Base-by-base conservation (phyloP, 306 rosid species). In the Datisca glomerata region DNA sequence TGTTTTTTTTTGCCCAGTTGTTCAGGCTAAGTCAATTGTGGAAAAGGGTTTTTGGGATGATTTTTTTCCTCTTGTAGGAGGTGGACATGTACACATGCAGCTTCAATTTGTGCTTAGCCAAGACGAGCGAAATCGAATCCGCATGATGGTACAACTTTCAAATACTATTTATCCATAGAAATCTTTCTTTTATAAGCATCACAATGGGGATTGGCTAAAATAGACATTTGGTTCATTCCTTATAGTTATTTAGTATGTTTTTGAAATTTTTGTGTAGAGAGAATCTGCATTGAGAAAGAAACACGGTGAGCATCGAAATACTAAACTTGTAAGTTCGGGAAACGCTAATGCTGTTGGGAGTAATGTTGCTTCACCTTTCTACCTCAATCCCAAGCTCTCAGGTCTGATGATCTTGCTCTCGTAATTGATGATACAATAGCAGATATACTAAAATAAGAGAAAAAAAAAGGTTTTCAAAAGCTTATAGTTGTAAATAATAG, bases 1-100 rank as follows among this genome's bases (percentile, higher is more conserved):
- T n/a, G 46, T 54, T 36, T 64, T 27, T 67, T 53, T 47, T 41
- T 61, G 47, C 41, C 61, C 76, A 84, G 93, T 70, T 42, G 31
- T 89, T 66, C 72, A 72, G 41, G 57, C 63, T 17, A 84, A 70
- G 57, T 64, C 78, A 53, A 73, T 80, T 32, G 73, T 91, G 38
- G 94, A 80, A 56, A 84, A 69, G 58, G 94, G 93, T 49, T 51
- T 66, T 34, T 84, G 86, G 94, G 94, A 91, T 49, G 80, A 78
- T 28, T 46, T 51, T 3, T 84, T 84, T 60, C 70, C 81, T 19
- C 81, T 91, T 27, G 32, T 52, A 64, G 94, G 86, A 21, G 78
- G 57, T 1, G 94, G 93, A 18, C 59, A 57, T 9, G 55, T 91
- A 62, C 93, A 59, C 53, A 45, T 91, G 92, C 79, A 66, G 58